Conservation (phyloP, 176 grass and related monocot species). For the Bonia amplexicaulis region DNA sequence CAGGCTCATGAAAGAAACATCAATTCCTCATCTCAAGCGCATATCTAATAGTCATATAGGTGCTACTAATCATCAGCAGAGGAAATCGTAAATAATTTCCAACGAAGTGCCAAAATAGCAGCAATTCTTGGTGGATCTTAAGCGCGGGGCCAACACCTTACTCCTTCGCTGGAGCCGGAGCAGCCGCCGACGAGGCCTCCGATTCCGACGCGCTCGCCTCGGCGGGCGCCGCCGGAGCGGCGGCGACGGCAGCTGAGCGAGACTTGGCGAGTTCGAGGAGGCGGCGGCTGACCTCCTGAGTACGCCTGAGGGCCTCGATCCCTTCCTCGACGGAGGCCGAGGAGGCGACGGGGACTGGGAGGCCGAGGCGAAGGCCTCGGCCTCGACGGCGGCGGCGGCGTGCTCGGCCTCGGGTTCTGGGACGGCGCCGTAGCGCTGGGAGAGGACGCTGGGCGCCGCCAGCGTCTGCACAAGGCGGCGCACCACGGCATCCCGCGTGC, state of each 20-base stretch:
- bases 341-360: slow-evolving; percentile 19
- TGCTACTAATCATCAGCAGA: slow-evolving; percentile 2
- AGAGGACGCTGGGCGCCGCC: slow-evolving; percentile 54
- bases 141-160: slow-evolving; percentile 6
- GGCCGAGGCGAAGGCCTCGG: slow-evolving; percentile 59
- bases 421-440: slow-evolving; percentile 61
- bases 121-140: slow-evolving; percentile 32
- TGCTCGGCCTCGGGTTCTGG: slow-evolving; percentile 53
- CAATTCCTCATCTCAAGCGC: slow-evolving; percentile 18
- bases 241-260: no score
- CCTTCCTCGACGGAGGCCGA: slow-evolving; percentile 58
- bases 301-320: slow-evolving; percentile 70
- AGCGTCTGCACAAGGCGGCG: slow-evolving; percentile 74
- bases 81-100: slow-evolving; percentile 29
- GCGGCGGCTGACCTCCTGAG: slow-evolving; percentile 85
- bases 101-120: slow-evolving; percentile 37
- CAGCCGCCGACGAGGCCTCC: background rate
- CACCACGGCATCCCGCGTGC: slow-evolving; percentile 84
- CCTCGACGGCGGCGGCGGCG: slow-evolving; percentile 51
- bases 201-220: slow-evolving; percentile 24
- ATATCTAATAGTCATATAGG: slow-evolving; percentile 12
- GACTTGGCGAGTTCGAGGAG: slow-evolving; percentile 67
- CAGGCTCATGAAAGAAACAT: slow-evolving; percentile 34
- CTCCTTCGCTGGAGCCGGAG: slow-evolving; percentile 23
- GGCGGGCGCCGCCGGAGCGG: background rate